Percentiles rank a stretch among this genome's conserved stretches.
Evolutionary conservation across 352 stramenopile genomes (phyloP).

Genomic region (Hyaloperonospora arabidopsidis): DNA sequence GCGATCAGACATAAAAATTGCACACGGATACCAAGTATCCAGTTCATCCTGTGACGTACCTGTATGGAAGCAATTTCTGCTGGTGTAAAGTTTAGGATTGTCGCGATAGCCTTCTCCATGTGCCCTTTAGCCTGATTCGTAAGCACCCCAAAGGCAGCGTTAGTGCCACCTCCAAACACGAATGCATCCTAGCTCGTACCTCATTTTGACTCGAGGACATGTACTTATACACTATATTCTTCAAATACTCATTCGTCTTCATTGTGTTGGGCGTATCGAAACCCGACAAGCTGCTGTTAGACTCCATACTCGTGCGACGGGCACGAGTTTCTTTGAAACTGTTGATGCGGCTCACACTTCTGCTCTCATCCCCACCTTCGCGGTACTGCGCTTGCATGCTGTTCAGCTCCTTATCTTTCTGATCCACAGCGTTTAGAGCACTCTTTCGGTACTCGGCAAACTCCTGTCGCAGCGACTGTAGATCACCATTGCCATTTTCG

Average conservation of each 20-base stretch:
- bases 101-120: slow-evolving; percentile 86
- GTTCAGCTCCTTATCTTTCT: slow-evolving; percentile 75
- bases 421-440: slow-evolving; percentile 68
- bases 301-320: slow-evolving; percentile 71
- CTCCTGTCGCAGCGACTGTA: slow-evolving; percentile 63
- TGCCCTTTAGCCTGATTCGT: slow-evolving; percentile 61
- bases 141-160: slow-evolving; percentile 5
- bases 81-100: slow-evolving; percentile 78
- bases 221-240: slow-evolving; percentile 89
- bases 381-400: slow-evolving; percentile 59
- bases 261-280: slow-evolving; percentile 75
- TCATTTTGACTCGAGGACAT: slow-evolving; percentile 82
- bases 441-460: slow-evolving; percentile 75
- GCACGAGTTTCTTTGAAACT: slow-evolving; percentile 37
- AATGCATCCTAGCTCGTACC: slow-evolving; percentile 16
- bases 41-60: slow-evolving; percentile 12
- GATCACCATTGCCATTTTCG: slow-evolving; percentile 34
- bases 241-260: slow-evolving; percentile 85
- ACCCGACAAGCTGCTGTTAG: slow-evolving; percentile 68
- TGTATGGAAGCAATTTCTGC: slow-evolving; percentile 54
- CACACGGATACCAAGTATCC: not conserved
- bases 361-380: slow-evolving; percentile 31
- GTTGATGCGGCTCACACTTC: slow-evolving; percentile 29
- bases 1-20: not conserved
- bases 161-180: not conserved